Percentiles rank a stretch among this genome's conserved stretches.
Evolutionary conservation across 108 stramenopile genomes (phyloP).

Genomic region (Asterionellopsis glacialis): DNA sequence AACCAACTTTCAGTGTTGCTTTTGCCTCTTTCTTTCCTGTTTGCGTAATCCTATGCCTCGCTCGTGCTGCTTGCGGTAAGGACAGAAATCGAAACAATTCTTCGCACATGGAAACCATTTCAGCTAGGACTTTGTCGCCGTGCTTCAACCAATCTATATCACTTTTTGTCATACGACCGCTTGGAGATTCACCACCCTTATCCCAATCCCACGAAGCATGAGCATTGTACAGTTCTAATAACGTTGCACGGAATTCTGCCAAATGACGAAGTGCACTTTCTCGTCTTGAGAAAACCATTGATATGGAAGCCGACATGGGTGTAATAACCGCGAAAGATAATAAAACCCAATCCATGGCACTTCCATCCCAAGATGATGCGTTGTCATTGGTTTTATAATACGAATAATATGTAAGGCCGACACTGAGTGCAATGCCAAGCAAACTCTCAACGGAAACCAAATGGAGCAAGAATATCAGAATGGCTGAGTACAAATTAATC

Average conservation of each 20-base stretch:
- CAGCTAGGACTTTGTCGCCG: conserved; percentile 34
- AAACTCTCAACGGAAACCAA: too few relatives aligned
- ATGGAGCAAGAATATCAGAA: too few relatives aligned
- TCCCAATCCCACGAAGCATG: conserved; percentile 8
- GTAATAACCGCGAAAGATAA: conserved; percentile 77
- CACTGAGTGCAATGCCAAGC: too few relatives aligned
- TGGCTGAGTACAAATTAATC: too few relatives aligned
- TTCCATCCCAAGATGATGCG: conserved; percentile 1
- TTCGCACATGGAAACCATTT: conserved; percentile 49
- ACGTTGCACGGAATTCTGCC: neutral
- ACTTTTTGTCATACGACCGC: neutral
- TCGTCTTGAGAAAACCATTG: conserved; percentile 55
- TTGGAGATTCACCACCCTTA: neutral
- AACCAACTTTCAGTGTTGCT: conserved; percentile 8
- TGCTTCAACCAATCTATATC: conserved; percentile 44
- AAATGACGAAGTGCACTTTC: conserved; percentile 41
- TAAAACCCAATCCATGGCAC: conserved; percentile 29
- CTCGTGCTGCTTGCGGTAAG: conserved; percentile 40
- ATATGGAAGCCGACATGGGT: conserved; percentile 52
- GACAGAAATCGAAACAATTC: conserved; percentile 47
- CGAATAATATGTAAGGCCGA: too few relatives aligned
- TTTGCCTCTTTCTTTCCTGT: conserved; percentile 34
- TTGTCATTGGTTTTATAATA: too few relatives aligned
- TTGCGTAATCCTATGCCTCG: conserved; percentile 38
- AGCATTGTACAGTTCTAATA: neutral